Evolutionary conservation across 2,329 filamentous ascomycete genomes (phyloP).

Genomic region (Thyridium curvatum): DNA sequence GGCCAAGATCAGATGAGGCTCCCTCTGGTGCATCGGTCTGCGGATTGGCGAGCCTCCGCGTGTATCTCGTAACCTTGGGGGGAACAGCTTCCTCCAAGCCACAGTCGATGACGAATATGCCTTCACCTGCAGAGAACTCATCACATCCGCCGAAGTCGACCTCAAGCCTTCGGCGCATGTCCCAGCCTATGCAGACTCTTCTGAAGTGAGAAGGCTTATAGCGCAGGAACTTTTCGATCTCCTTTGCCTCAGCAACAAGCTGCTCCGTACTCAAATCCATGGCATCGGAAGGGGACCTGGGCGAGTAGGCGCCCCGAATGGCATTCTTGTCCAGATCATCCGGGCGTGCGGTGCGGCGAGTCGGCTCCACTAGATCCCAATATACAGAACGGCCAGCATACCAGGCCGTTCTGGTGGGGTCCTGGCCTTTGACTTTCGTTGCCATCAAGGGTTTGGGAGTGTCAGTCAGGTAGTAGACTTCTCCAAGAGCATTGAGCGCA

Average conservation of each 20-base stretch:
- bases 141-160: conserved; percentile 87
- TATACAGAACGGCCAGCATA: conserved; percentile 68
- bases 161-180: conserved; percentile 80
- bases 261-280: conserved; percentile 68
- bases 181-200: conserved; percentile 76
- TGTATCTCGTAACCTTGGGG: conserved; percentile 36
- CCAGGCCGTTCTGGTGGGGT: conserved; percentile 68
- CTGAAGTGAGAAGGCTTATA: conserved; percentile 74
- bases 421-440: conserved; percentile 42
- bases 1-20: conserved; percentile 2
- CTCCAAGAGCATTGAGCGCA: conserved; percentile 86
- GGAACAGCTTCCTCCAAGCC: conserved; percentile 56
- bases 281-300: conserved; percentile 67
- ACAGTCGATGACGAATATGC: conserved; percentile 66
- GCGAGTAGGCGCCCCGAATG: conserved; percentile 64
- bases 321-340: conserved; percentile 67
- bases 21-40: not conserved
- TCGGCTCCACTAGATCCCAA: conserved; percentile 77
- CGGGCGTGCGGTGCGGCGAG: conserved; percentile 62
- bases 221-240: conserved; percentile 71
- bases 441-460: conserved; percentile 53
- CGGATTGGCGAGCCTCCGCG: conserved; percentile 21
- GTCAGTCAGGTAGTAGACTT: conserved; percentile 78
- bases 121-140: conserved; percentile 64
- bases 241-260: conserved; percentile 67